A percentile compares a stretch with the other conserved stretches of the same genome.
These are phyloP conservation scores for Trametes coccinea DNA, from an alignment of 768 basidiomycete species.

Conservation along the genomic window DNA sequence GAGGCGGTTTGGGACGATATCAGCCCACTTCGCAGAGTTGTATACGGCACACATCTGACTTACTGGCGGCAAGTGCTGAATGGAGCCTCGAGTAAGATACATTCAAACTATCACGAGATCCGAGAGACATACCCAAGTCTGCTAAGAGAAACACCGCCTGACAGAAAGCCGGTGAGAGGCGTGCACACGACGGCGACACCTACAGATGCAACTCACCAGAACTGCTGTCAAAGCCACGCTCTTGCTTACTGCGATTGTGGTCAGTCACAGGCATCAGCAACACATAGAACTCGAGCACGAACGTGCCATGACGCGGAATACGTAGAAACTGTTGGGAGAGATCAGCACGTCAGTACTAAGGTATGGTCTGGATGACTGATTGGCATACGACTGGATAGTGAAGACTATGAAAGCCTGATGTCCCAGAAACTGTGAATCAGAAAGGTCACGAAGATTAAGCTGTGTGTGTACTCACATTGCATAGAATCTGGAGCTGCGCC, in stretches of 20 bases:
- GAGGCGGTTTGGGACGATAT: too few species aligned
- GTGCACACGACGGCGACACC: too few species aligned
- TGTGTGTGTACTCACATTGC: not conserved
- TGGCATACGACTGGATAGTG: conserved; percentile 2
- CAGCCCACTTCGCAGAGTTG: too few species aligned
- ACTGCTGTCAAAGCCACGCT: not conserved
- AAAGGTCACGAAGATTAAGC: not conserved
- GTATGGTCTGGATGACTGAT: too few species aligned
- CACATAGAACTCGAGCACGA: too few species aligned
- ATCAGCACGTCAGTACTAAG: too few species aligned
- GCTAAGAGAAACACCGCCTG: not conserved
- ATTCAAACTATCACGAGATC: not conserved
- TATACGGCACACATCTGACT: too few species aligned
- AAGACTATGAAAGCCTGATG: not conserved
- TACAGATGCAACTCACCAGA: not conserved
- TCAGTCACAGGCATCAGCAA: too few species aligned
- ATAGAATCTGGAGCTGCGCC: conserved; percentile 9
- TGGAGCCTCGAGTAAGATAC: too few species aligned
- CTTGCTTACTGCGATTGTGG: not conserved
- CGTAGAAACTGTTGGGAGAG: too few species aligned
- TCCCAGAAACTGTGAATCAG: too few species aligned
- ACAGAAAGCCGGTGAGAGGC: fast-evolving
- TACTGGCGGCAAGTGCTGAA: too few species aligned
- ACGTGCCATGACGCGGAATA: not conserved
- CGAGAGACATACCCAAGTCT: not conserved